Evolutionary conservation across 1,284 basidiomycete species (phyloP).

Genomic region (Boletellus deceptivus): DNA sequence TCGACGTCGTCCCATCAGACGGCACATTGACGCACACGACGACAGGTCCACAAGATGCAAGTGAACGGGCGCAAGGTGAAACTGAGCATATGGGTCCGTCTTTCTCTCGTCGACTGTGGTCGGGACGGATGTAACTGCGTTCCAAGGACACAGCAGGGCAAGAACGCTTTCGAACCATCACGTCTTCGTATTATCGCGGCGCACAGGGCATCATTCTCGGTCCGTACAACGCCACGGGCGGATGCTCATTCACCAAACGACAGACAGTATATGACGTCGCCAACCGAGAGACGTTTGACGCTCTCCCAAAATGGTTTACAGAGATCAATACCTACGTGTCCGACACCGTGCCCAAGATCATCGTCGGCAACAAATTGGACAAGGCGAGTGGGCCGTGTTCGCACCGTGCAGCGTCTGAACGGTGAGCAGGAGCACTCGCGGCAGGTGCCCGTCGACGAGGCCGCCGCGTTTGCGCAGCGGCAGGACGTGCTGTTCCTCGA

Average conservation of each 20-base stretch:
- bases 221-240: constrained; percentile 26
- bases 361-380: constrained; percentile 96
- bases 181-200: constrained; percentile 88
- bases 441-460: constrained; percentile 82
- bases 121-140: too few relatives aligned
- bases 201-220: constrained; percentile 94
- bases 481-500: constrained; percentile 88
- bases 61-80: constrained; percentile 77
- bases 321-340: constrained; percentile 95
- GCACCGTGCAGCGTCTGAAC: neutral
- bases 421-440: constrained; percentile 76
- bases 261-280: constrained; percentile 88
- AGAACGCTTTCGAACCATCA: constrained; percentile 89
- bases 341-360: constrained; percentile 87
- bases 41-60: constrained; percentile 79
- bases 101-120: too few relatives aligned
- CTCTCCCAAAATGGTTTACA: constrained; percentile 88
- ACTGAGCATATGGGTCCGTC: constrained; percentile 75
- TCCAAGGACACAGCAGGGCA: constrained; percentile 86
- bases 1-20: neutral
- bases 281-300: constrained; percentile 88
- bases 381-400: constrained; percentile 52
- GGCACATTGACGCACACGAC: constrained; percentile 3
- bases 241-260: neutral
- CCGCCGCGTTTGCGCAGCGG: constrained; percentile 74